These are phyloP conservation scores for Leishmania major DNA, from an alignment of 208 protist species.

Conservation along the genomic window DNA sequence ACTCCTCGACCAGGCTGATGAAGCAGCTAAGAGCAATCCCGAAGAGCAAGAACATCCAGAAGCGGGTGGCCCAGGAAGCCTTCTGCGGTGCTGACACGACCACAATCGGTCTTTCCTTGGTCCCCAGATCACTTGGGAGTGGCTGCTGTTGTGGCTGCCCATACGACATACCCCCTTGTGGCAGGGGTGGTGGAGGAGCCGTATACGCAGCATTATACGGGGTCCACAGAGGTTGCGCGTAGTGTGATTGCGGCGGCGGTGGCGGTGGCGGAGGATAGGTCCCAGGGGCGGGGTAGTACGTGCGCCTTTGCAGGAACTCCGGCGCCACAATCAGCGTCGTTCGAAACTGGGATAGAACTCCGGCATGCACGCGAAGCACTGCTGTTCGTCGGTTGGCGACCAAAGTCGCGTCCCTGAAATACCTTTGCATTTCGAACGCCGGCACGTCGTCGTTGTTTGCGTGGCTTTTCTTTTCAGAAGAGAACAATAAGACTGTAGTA, in stretches of 20 bases:
- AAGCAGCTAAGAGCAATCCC: slow-evolving; percentile 73
- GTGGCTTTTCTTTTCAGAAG: slow-evolving; percentile 1
- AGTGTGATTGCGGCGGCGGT: slow-evolving; percentile 28
- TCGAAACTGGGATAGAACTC: neutral
- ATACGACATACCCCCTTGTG: slow-evolving; percentile 23
- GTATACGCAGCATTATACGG: slow-evolving; percentile 22
- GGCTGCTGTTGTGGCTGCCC: slow-evolving; percentile 12
- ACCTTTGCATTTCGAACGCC: slow-evolving; percentile 17
- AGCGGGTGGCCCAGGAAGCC: slow-evolving; percentile 58
- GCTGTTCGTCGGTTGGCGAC: slow-evolving; percentile 24
- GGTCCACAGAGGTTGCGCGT: slow-evolving; percentile 18
- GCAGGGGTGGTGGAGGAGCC: slow-evolving; percentile 19
- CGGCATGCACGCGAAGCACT: slow-evolving; percentile 18
- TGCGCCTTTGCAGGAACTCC: slow-evolving; percentile 28
- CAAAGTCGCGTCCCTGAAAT: slow-evolving; percentile 13
- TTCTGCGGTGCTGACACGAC: slow-evolving; percentile 75
- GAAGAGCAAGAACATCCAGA: slow-evolving; percentile 75
- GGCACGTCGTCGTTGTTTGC: neutral
- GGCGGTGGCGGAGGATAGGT: slow-evolving; percentile 52
- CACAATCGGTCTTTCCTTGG: slow-evolving; percentile 76
- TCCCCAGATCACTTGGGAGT: slow-evolving; percentile 63
- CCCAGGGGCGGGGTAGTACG: slow-evolving; percentile 37
- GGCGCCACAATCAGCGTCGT: slow-evolving; percentile 34
- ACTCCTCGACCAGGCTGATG: slow-evolving; percentile 44
- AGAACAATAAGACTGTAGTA: neutral